Percentiles rank a stretch among this genome's conserved stretches.
Evolutionary conservation across 768 basidiomycete species (phyloP).

Genomic region (Suillus occidentalis): DNA sequence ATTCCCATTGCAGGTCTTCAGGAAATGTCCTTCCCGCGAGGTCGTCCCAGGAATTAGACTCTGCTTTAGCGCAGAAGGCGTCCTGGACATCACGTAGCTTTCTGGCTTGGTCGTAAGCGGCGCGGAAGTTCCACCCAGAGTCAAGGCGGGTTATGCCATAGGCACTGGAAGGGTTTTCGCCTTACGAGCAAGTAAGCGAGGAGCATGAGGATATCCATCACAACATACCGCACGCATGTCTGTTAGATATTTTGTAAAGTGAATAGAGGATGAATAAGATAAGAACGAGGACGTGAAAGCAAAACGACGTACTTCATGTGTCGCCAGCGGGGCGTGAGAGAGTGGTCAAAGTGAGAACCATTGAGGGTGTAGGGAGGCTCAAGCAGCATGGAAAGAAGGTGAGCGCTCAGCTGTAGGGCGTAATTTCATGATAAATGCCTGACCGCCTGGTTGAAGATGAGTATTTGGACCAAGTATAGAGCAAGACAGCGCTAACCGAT

Average conservation of each 20-base stretch:
- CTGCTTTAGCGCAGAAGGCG: slow-evolving; percentile 63
- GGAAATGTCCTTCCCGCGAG: slow-evolving; percentile 44
- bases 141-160: slow-evolving; percentile 72
- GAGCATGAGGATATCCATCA: neutral
- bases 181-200: slow-evolving; percentile 11
- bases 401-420: slow-evolving; percentile 46
- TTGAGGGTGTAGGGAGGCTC: slow-evolving; percentile 49
- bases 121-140: slow-evolving; percentile 70
- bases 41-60: slow-evolving; percentile 42
- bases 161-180: slow-evolving; percentile 34
- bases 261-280: neutral
- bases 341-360: slow-evolving; percentile 18
- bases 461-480: neutral
- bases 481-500: slow-evolving; percentile 26
- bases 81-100: slow-evolving; percentile 71
- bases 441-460: slow-evolving; percentile 37
- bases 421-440: slow-evolving; percentile 52
- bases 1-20: slow-evolving; percentile 72
- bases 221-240: slow-evolving; percentile 43
- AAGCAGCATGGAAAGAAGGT: slow-evolving; percentile 44
- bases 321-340: slow-evolving; percentile 25
- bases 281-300: neutral
- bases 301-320: slow-evolving; percentile 25
- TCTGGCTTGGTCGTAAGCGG: slow-evolving; percentile 76
- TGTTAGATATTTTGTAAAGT: slow-evolving; percentile 9